Base-by-base conservation (phyloP, 768 basidiomycete genomes). In the Gyrodon lividus region DNA sequence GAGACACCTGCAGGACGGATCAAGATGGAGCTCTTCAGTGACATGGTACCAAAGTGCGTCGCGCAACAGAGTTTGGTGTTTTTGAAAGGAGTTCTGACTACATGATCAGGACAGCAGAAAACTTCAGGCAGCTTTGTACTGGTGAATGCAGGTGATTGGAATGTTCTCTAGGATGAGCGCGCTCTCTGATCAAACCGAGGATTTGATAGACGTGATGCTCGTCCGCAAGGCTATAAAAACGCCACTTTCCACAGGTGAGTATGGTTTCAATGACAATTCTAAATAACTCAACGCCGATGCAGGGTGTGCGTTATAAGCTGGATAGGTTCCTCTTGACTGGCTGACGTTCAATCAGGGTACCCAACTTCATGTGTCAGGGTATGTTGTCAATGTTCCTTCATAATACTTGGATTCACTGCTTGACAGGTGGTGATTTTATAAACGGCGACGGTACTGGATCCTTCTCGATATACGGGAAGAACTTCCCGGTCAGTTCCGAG, bases 361-460 rank as follows among this genome's bases (percentile, higher is more conserved):
- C 85, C 6, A 90, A 90, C 61, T 99, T 98, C 72, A 98, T 99
- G 94, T 90, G 92, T 59, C 95, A 98, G 81, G 93, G 93, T 67
- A 59, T 26, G 35, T 38, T 42, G 20, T 51, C 19, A 37, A 24
- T 17, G 19, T 16, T 34, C 44, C 31, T 38, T 26, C 28, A 19
- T 38, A 30, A 43, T 24, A 35, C 39, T 1, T 24, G 23, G 40
- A 12, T 39, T 51, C 33, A 54, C 42, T 14, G 37, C 39, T 47
- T 9, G 28, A 14, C 50, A 92, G 92, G 91, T 41, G 97, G 97
- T 0, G 97, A 99, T 66, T 99, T 98, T 58, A 60, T 95, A 59
- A 95, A 95, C 55, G 84, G 85, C 3, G 97, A 99, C 61, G 97
- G 97, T 31, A 98, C 96, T 1, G 97, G 97, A 1, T 84, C 87